A percentile compares a stretch with the other conserved stretches of the same genome.
phyloP scores from a whole-genome alignment of 768 basidiomycete genomes.

The Dacryopinax primogenitus region DNA sequence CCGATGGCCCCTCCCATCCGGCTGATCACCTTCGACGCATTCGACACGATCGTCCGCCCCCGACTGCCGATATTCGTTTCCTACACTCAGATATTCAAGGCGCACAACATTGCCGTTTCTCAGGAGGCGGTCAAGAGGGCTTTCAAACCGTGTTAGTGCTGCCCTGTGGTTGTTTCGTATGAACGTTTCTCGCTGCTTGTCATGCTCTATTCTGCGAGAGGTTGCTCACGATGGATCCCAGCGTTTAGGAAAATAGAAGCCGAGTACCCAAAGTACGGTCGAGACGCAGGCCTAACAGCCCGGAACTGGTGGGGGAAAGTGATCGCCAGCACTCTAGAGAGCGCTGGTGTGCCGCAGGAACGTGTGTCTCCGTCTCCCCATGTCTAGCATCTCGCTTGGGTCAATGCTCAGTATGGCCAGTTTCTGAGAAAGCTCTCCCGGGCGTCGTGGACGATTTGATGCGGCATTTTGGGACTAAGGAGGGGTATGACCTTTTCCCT shows the following conservation, averaged over 20 bases:
- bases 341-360: neutral
- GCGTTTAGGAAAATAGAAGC: slow-evolving; percentile 1
- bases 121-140: neutral
- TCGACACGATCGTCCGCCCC: slow-evolving; percentile 7
- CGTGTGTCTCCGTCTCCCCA: neutral
- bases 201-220: neutral
- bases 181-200: neutral
- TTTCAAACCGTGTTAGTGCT: slow-evolving; percentile 2
- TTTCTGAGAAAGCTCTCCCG: neutral
- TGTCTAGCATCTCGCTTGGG: neutral
- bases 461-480: neutral
- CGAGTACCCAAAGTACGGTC: neutral
- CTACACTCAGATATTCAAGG: neutral
- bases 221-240: neutral
- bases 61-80: slow-evolving; percentile 3
- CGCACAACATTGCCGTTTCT: neutral
- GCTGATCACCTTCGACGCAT: slow-evolving; percentile 5
- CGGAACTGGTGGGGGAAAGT: neutral
- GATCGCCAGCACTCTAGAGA: neutral
- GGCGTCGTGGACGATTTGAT: neutral
- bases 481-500: slow-evolving; percentile 6
- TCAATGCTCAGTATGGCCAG: neutral
- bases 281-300: neutral
- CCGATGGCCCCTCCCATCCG: neutral
- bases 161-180: neutral